Conservation (phyloP, 176 grass and related monocot genomes). For the Oryza officinalis region DNA sequence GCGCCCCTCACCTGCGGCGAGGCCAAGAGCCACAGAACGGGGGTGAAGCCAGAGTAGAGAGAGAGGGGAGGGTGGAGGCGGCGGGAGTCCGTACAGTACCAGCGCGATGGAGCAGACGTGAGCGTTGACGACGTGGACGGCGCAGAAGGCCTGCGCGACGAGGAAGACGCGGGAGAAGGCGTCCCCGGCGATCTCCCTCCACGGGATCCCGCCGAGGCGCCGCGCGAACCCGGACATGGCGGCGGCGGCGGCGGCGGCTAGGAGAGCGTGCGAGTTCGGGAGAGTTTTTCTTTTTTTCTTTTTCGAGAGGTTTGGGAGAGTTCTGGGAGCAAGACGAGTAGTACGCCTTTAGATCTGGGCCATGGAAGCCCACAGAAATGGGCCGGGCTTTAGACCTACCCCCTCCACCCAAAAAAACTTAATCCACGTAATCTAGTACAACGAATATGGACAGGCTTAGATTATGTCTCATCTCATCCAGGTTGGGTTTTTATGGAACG, state of each 20-base stretch:
- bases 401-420: too few species aligned
- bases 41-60: neutral
- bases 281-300: too few species aligned
- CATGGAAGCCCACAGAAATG: neutral
- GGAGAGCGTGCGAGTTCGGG: neutral
- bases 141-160: constrained; percentile 50
- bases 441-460: too few species aligned
- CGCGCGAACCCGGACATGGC: constrained; percentile 34
- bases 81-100: constrained; percentile 12
- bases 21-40: neutral
- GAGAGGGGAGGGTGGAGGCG: neutral
- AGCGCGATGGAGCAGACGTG: constrained; percentile 36
- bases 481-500: too few species aligned
- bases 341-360: neutral
- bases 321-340: neutral
- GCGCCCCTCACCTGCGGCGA: constrained; percentile 43
- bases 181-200: constrained; percentile 42
- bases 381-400: too few species aligned
- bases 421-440: too few species aligned
- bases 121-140: constrained; percentile 43
- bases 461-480: too few species aligned
- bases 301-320: neutral
- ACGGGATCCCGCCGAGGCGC: constrained; percentile 50
- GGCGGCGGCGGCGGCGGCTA: constrained; percentile 22
- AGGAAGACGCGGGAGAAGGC: constrained; percentile 12